phyloP scores from a whole-genome alignment of 805 yeast species.

The Spathaspora sp. region DNA sequence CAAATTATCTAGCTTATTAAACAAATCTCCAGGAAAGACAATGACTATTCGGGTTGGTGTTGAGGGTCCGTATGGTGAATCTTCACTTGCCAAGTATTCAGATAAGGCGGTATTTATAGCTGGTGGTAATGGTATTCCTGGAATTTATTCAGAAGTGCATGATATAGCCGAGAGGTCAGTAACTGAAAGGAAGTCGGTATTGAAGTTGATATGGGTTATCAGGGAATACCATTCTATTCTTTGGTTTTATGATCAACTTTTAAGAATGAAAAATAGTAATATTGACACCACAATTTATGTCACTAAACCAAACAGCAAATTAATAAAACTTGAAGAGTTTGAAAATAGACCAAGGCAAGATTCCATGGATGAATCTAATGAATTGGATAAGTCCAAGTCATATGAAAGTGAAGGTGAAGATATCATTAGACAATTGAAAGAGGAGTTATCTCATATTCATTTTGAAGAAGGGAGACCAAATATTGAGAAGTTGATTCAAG shows the following conservation, averaged over 20 bases:
- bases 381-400: neutral
- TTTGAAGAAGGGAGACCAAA: slow-evolving; percentile 48
- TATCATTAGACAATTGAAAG: slow-evolving; percentile 13
- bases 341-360: too few relatives aligned
- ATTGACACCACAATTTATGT: slow-evolving; percentile 26
- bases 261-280: slow-evolving; percentile 16
- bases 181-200: slow-evolving; percentile 13
- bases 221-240: slow-evolving; percentile 46
- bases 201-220: slow-evolving; percentile 61
- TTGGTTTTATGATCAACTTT: slow-evolving; percentile 45
- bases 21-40: slow-evolving; percentile 23
- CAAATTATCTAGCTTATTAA: slow-evolving; percentile 23
- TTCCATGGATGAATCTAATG: neutral
- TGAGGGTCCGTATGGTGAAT: slow-evolving; percentile 73
- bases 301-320: slow-evolving; percentile 8
- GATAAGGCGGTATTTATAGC: slow-evolving; percentile 58
- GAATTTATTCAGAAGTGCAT: slow-evolving; percentile 39
- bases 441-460: slow-evolving; percentile 26
- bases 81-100: slow-evolving; percentile 45
- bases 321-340: neutral
- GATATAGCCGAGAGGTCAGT: slow-evolving; percentile 20
- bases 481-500: neutral
- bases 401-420: neutral
- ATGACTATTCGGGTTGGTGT: slow-evolving; percentile 27
- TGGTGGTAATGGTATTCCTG: slow-evolving; percentile 77